Conservation (phyloP, 345 rosid genomes). For the Populus deltoides region DNA sequence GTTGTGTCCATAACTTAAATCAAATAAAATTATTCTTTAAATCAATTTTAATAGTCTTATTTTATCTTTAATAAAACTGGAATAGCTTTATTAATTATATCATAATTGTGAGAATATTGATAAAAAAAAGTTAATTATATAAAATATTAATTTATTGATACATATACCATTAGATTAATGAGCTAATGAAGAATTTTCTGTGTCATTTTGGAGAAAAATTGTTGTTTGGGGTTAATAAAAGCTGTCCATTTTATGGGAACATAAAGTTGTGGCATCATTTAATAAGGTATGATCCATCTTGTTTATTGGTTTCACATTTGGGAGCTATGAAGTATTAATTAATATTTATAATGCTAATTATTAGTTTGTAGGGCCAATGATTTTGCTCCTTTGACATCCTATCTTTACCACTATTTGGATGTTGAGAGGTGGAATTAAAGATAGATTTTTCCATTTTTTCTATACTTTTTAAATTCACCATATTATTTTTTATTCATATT, state of each 20-base stretch:
- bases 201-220: not conserved
- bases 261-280: not conserved
- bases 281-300: not conserved
- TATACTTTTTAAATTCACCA: not conserved
- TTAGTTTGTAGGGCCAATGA: not conserved
- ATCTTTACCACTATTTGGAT: not conserved
- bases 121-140: not conserved
- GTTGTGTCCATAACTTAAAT: not conserved
- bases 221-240: not conserved
- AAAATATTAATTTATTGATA: not conserved
- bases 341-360: not conserved
- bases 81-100: not conserved
- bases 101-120: not conserved
- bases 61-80: not conserved
- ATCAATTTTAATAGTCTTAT: no score
- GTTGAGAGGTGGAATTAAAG: not conserved
- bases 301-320: constrained; percentile 4
- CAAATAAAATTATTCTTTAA: not conserved
- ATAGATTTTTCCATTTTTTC: not conserved
- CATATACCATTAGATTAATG: not conserved
- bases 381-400: not conserved
- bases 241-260: not conserved
- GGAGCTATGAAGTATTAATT: not conserved
- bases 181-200: not conserved
- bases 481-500: no score